Evolutionary conservation across 2,329 filamentous ascomycete genomes (phyloP), one percentile per base, ranked within the genome.

Genomic region (Cladosporium velox): DNA sequence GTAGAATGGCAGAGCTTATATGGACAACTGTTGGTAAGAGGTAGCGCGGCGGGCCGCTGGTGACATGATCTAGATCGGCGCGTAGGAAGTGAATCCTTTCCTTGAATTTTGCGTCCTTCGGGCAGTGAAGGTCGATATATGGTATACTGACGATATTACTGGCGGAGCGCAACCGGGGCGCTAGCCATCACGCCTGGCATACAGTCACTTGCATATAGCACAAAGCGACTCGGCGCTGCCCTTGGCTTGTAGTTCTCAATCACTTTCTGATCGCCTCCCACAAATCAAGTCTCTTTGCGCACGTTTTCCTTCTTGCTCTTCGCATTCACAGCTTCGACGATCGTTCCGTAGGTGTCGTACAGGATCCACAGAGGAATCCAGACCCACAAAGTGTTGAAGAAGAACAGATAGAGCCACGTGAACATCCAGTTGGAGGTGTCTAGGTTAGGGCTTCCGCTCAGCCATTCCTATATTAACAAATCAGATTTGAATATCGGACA

Each of bases 301-400:
- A 54, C 67, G 24, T 32, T 28, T 24, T 68, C 65, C 21, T 28
- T 59, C 52, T 51, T 60, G 21, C 61, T 64, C 63, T 66, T 64
- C 49, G 57, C 44, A 34, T 64, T 52, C 66, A 75, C 58, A 4
- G 72, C 70, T 18, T 30, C 65, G 26, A 67, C 66, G 34, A 76
- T 73, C 28, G 83, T 81, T 52, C 77, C 76, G 62, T 82, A 83
- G 1, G 81, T 81, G 73, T 85, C 83, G 70, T 77, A 84, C 65
- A 88, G 70, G 49, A 87, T 82, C 85, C 85, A 88, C 24, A 83
- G 67, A 1, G 86, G 86, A 66, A 88, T 80, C 68, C 82, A 81
- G 18, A 89, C 86, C 86, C 87, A 89, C 3, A 89, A 76, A 21
- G 80, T 84, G 72, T 90, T 90, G 78, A 89, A 89, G 76, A 88